Evolutionary conservation across 2,329 filamentous ascomycete species (phyloP), one percentile per base, ranked within the genome.

Genomic region (Nigrospora osmanthi): DNA sequence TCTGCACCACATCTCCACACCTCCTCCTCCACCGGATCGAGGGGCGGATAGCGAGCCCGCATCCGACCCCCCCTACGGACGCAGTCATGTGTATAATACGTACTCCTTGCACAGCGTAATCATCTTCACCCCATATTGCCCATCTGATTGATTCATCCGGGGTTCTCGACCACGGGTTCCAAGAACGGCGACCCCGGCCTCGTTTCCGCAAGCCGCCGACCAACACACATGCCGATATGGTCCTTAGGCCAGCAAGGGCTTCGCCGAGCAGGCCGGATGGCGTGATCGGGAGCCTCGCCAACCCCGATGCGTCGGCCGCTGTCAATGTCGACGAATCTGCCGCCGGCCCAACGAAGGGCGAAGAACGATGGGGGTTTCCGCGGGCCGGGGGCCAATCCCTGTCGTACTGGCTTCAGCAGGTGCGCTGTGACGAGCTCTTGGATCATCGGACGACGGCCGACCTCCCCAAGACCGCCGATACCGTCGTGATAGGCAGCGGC

Each of bases 351-450:
- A 12, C 14, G 15, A 14, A n/a, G 3, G 12, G 16, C 11, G 12
- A 32, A 3, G n/a, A n/a, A n/a, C n/a, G 39, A 6, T 41, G 39
- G 39, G 43, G 43, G 12, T 44, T 44, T 7, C 43, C 43, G 3
- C 33, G 17, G 17, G 14, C 43, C 19, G 31, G 30, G 36, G 43
- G 43, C 17, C 43, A 44, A 23, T 44, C 43, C 17, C 43, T 44
- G 19, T 44, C 43, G 16, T 46, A 46, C 40, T 46, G 44, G 44
- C 36, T 46, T 10, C 44, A 46, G 40, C 30, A 39, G 7, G 44
- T 46, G 28, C 34, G 44, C 5, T 38, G 35, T 12, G 44, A 46
- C 30, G 32, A 39, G 23, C 39, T 46, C 16, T 30, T 46, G 4
- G 40, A 42, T 16, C 44, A 46, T 17, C 39, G 44, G 13, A 43